A percentile compares a stretch with the other conserved stretches of the same genome.
phyloP scores from a whole-genome alignment of 352 stramenopile genomes.

The Phytophthora uliginosa region DNA sequence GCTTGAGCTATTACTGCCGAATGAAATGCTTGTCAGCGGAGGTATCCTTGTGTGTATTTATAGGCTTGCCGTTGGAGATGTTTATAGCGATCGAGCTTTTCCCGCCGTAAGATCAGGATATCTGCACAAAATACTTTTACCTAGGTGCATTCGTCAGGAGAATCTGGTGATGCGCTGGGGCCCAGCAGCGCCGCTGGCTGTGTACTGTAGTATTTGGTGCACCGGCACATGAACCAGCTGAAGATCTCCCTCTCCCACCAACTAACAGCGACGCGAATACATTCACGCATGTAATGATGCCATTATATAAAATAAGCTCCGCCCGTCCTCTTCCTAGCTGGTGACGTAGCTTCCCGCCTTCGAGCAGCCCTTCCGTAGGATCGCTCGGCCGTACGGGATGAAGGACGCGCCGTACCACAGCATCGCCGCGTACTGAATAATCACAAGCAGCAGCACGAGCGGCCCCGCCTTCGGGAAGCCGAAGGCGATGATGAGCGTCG shows the following conservation, averaged over 20 bases:
- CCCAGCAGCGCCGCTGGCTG: too few species aligned
- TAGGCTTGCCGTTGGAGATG: slow-evolving; percentile 7
- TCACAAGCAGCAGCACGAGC: slow-evolving; percentile 78
- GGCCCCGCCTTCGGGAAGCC: slow-evolving; percentile 73
- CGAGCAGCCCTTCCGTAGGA: slow-evolving; percentile 78
- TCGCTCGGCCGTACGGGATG: slow-evolving; percentile 81
- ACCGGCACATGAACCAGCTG: not conserved
- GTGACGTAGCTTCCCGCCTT: slow-evolving; percentile 66
- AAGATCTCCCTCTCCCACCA: slow-evolving; percentile 2
- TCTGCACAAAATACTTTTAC: too few species aligned
- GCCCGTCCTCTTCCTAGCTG: slow-evolving; percentile 29
- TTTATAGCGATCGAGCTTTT: slow-evolving; percentile 1
- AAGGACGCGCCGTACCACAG: slow-evolving; percentile 88
- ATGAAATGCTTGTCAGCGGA: slow-evolving; percentile 8
- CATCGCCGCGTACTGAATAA: slow-evolving; percentile 86
- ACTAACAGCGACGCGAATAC: not conserved
- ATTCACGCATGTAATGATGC: slow-evolving; percentile 15
- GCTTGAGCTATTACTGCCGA: slow-evolving; percentile 13
- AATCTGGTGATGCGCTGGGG: too few species aligned
- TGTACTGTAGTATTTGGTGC: not conserved
- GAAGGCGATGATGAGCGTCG: slow-evolving; percentile 82
- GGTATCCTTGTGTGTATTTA: slow-evolving; percentile 18
- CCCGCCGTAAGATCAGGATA: too few species aligned
- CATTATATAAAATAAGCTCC: slow-evolving; percentile 34
- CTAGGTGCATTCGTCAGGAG: not conserved